These are phyloP conservation scores for Malassezia psittaci DNA, from an alignment of 1,284 basidiomycete genomes.

Conservation along the genomic window DNA sequence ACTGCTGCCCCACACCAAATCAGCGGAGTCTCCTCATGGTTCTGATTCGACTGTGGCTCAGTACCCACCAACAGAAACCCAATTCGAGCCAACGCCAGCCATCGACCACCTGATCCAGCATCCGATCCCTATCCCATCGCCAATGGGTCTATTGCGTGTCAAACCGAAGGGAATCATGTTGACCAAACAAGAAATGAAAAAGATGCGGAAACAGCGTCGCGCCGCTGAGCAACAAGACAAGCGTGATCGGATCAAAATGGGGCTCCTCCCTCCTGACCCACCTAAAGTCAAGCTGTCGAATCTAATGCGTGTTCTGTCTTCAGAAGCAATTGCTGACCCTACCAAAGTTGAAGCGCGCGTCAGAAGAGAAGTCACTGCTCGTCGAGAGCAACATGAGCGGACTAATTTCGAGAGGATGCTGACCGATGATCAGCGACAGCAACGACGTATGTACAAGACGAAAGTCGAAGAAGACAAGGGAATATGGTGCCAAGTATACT, in stretches of 20 bases:
- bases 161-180: conserved; percentile 50
- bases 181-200: conserved; percentile 72
- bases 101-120: conserved; percentile 90
- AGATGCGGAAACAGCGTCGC: conserved; percentile 79
- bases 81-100: conserved; percentile 56
- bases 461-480: conserved; percentile 66
- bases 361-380: conserved; percentile 77
- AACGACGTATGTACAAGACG: conserved; percentile 60
- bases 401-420: conserved; percentile 81
- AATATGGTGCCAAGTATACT: conserved; percentile 74
- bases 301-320: conserved; percentile 93
- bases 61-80: conserved; percentile 31
- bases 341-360: conserved; percentile 94
- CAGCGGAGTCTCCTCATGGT: conserved; percentile 58
- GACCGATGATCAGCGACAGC: conserved; percentile 74
- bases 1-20: conserved; percentile 67
- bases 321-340: conserved; percentile 90
- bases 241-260: conserved; percentile 89
- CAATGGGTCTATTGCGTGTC: conserved; percentile 68
- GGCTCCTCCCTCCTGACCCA: conserved; percentile 81
- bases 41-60: conserved; percentile 51
- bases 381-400: conserved; percentile 79
- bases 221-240: conserved; percentile 87
- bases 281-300: conserved; percentile 94
- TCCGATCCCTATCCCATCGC: conserved; percentile 88